Evolutionary conservation across 345 rosid genomes (phyloP).

Genomic region (Moringa oleifera): DNA sequence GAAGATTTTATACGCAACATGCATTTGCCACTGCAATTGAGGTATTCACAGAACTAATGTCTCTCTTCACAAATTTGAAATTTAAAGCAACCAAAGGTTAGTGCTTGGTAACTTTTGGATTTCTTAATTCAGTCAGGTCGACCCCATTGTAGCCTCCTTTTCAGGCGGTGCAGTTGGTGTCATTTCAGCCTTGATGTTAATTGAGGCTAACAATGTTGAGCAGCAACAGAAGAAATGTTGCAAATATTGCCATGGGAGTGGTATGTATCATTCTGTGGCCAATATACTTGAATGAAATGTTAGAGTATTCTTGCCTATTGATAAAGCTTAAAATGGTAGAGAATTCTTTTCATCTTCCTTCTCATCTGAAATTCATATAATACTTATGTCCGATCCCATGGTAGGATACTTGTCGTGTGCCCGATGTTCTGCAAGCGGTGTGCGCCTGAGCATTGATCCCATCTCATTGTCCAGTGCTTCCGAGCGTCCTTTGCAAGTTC

Average conservation of each 20-base stretch:
- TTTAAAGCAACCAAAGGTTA: conserved; percentile 9
- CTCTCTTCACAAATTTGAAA: conserved; percentile 7
- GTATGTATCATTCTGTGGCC: conserved; percentile 30
- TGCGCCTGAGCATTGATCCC: conserved; percentile 57
- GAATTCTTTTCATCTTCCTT: neutral
- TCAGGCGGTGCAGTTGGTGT: conserved; percentile 98
- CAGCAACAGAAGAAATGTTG: conserved; percentile 94
- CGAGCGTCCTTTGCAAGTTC: conserved; percentile 44
- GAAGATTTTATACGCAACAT: conserved; percentile 80
- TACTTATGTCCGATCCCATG: conserved; percentile 5
- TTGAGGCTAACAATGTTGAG: conserved; percentile 86
- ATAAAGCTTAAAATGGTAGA: neutral
- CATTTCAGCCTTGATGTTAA: conserved; percentile 90
- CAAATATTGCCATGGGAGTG: conserved; percentile 90
- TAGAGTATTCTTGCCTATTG: conserved; percentile 13
- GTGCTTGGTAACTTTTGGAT: conserved; percentile 16
- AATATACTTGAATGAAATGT: too few relatives aligned
- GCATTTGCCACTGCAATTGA: conserved; percentile 85
- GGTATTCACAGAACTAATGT: conserved; percentile 37
- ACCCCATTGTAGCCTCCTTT: conserved; percentile 95
- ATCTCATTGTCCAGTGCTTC: conserved; percentile 42
- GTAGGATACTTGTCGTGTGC: conserved; percentile 97
- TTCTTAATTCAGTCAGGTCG: conserved; percentile 70
- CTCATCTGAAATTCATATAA: neutral
- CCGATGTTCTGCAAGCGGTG: conserved; percentile 79